Evolutionary conservation across 371 early-diverging fungal species (phyloP), one percentile per base, ranked within the genome.

Genomic region (Mucor piriformis): DNA sequence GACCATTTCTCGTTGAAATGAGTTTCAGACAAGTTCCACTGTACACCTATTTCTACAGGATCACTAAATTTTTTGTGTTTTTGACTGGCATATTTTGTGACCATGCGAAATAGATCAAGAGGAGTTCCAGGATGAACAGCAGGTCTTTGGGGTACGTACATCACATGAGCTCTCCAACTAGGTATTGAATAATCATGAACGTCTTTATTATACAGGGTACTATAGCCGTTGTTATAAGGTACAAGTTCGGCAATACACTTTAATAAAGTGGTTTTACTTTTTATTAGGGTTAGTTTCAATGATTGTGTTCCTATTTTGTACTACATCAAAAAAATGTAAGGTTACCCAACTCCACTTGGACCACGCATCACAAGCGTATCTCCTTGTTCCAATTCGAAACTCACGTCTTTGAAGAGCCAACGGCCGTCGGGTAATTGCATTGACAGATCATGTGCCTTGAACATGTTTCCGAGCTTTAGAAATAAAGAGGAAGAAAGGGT

Each of bases 71-170:
- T 50, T 43, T 66, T 69, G 10, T 66, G 47, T 50, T 73, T 74
- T 66, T 92, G 91, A 21, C 84, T 76, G 0, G 59, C 60, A 59
- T 86, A 92, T 32, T 71, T 70, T 24, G 67, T 73, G 16, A 89
- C 78, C 59, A 77, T 83, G 6, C 79, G 74, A 21, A 88, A 74
- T 53, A 92, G 86, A 12, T 89, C 89, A 20, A 82, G 40, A 0
- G 95, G 92, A 7, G 92, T 87, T 0, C 92, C 91, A 4, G 86
- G 78, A 63, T 93, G 79, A 24, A 83, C 71, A 13, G 93, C 77
- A 24, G 92, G 88, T 7, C 92, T 72, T 59, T 95, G 95, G 1
- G 95, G 95, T 8, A 95, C 91, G 70, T 95, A 95, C 83, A 90
- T 87, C 49, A 93, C 84, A 21, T 74, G 76, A 5, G 90, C 82